Percentiles rank a stretch among this genome's conserved stretches.
Conservation (phyloP, 169 alveolate species). For the Perkinsus marinus region DNA sequence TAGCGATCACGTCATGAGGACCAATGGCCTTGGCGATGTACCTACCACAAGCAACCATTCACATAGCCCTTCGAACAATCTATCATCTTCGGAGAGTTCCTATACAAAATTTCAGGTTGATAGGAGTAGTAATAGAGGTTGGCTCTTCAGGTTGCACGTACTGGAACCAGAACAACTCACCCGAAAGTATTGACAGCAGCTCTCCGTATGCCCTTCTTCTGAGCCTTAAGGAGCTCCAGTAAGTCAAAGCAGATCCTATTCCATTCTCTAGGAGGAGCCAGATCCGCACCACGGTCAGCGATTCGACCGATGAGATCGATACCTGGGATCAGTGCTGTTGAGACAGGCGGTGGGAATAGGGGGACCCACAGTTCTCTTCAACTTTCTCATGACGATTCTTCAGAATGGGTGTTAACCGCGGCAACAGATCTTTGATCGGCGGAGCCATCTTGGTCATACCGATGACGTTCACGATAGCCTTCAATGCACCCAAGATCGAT, state of each 20-base stretch:
- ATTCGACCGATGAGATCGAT: conserved; percentile 93
- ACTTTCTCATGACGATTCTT: conserved; percentile 99
- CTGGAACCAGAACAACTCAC: no score
- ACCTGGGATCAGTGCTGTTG: conserved; percentile 41
- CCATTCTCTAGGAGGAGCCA: conserved; percentile 99
- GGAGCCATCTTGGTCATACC: conserved; percentile 98
- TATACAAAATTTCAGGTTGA: no score
- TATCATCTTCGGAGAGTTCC: no score
- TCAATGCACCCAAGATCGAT: conserved; percentile 90
- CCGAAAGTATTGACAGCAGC: conserved; percentile 99
- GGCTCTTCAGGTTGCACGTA: no score
- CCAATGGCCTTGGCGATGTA: conserved; percentile 99
- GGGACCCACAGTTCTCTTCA: conserved; percentile 63
- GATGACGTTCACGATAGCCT: conserved; percentile 93
- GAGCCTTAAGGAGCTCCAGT: conserved; percentile 87
- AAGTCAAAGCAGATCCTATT: conserved; percentile 98
- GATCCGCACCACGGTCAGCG: conserved; percentile 98
- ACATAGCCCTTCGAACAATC: no score
- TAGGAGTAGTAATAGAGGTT: no score
- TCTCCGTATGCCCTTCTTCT: conserved; percentile 86
- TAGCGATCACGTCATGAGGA: conserved; percentile 94
- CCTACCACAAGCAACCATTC: no score
- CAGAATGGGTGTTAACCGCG: conserved; percentile 96
- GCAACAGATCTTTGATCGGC: conserved; percentile 96
- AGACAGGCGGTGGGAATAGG: conserved; percentile 6